Evolutionary conservation across 2,329 filamentous ascomycete genomes (phyloP).

Genomic region (Xylariaceae sp.): DNA sequence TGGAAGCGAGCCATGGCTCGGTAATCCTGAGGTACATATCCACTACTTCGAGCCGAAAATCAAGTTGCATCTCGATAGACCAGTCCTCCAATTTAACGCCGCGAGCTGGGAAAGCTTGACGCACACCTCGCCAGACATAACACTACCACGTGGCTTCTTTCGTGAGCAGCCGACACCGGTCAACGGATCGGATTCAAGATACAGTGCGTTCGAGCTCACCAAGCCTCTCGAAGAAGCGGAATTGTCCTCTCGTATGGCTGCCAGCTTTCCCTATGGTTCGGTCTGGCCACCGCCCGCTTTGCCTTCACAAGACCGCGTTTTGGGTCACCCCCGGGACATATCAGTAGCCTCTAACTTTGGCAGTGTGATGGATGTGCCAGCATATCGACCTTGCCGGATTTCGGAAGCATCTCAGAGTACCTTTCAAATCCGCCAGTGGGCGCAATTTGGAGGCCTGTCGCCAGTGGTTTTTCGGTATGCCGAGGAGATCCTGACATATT

Average conservation of each 20-base stretch:
- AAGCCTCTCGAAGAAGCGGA: constrained; percentile 40
- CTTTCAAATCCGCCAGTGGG: constrained; percentile 73
- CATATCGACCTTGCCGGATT: constrained; percentile 37
- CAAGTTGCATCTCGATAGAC: constrained; percentile 67
- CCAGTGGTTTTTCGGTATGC: constrained; percentile 45
- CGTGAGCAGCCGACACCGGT: constrained; percentile 50
- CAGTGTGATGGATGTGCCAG: constrained; percentile 21
- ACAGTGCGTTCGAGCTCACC: constrained; percentile 64
- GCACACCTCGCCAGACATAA: constrained; percentile 11
- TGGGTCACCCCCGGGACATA: constrained; percentile 29
- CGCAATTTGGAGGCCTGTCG: constrained; percentile 52
- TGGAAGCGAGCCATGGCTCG: constrained; percentile 58
- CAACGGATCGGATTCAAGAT: constrained; percentile 45
- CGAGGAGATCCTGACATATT: constrained; percentile 56
- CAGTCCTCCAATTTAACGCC: constrained; percentile 55
- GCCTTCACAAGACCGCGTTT: constrained; percentile 54
- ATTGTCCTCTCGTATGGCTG: constrained; percentile 29
- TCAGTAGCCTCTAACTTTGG: constrained; percentile 11
- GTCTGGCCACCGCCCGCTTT: constrained; percentile 74
- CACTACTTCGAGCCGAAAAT: constrained; percentile 67
- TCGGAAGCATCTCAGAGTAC: constrained; percentile 61
- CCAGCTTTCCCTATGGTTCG: constrained; percentile 42
- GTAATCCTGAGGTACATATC: constrained; percentile 61
- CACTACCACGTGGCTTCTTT: constrained; percentile 36
- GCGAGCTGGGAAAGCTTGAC: constrained; percentile 25